These are phyloP conservation scores for Aspergillus baeticus DNA, from an alignment of 495 filamentous ascomycete genomes.

Conservation along the genomic window DNA sequence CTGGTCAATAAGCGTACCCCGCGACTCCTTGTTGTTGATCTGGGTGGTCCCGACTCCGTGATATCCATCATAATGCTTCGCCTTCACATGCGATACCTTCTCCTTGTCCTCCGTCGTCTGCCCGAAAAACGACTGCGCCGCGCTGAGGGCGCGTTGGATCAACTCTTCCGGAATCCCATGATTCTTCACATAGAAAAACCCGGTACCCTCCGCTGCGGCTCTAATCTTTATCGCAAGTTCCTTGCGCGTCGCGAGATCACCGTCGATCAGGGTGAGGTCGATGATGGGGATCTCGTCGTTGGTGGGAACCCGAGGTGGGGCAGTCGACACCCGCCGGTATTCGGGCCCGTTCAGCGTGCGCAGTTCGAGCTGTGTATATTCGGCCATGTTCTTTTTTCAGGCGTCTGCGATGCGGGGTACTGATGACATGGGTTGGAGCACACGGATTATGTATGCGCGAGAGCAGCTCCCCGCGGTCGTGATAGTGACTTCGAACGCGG, in stretches of 20 bases:
- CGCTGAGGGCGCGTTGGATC: slow-evolving; percentile 36
- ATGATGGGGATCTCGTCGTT: slow-evolving; percentile 57
- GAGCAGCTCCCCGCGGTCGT: too few species aligned
- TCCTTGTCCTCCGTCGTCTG: slow-evolving; percentile 42
- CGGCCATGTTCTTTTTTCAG: not conserved
- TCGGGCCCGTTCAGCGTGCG: slow-evolving; percentile 26
- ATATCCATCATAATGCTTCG: slow-evolving; percentile 31
- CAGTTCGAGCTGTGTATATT: slow-evolving; percentile 35
- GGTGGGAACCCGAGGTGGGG: slow-evolving; percentile 27
- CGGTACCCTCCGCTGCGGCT: slow-evolving; percentile 45
- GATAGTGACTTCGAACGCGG: too few species aligned
- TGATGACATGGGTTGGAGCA: too few species aligned
- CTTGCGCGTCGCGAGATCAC: slow-evolving; percentile 34
- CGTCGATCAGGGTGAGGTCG: slow-evolving; percentile 44
- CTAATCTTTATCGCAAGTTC: slow-evolving; percentile 38
- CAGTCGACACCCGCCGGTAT: slow-evolving; percentile 34
- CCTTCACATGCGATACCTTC: slow-evolving; percentile 22
- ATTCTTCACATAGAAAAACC: slow-evolving; percentile 57
- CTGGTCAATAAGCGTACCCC: slow-evolving; percentile 17
- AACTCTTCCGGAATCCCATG: slow-evolving; percentile 49
- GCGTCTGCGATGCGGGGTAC: too few species aligned
- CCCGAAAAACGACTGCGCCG: slow-evolving; percentile 46
- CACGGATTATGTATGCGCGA: too few species aligned
- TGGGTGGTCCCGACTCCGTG: slow-evolving; percentile 25
- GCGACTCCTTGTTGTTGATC: slow-evolving; percentile 28